Evolutionary conservation across 2,329 filamentous ascomycete species (phyloP).

Genomic region (Verticillium nubilum): DNA sequence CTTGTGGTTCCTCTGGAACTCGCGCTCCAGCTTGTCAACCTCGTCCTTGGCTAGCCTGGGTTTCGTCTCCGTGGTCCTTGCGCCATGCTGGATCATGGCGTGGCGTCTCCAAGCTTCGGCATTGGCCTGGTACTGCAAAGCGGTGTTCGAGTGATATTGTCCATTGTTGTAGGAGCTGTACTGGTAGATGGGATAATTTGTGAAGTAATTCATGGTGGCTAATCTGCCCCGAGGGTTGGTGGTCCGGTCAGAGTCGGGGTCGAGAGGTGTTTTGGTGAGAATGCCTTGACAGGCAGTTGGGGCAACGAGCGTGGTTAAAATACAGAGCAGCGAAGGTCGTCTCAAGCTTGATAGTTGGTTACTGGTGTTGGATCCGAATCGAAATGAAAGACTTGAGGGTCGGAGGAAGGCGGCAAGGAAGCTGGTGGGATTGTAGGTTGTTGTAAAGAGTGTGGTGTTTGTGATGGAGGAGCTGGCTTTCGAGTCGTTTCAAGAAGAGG

Average conservation of each 20-base stretch:
- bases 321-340: background rate
- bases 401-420: slow-evolving; percentile 7
- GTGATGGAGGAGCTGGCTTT: slow-evolving; percentile 14
- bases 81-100: slow-evolving; percentile 12
- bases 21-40: slow-evolving; percentile 52
- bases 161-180: slow-evolving; percentile 5
- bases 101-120: slow-evolving; percentile 2
- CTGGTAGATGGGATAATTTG: slow-evolving; percentile 8
- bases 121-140: slow-evolving; percentile 8
- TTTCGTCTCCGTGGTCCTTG: slow-evolving; percentile 40
- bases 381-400: slow-evolving; percentile 14
- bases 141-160: slow-evolving; percentile 1
- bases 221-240: background rate
- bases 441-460: slow-evolving; percentile 20
- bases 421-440: slow-evolving; percentile 13
- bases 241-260: background rate
- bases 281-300: background rate
- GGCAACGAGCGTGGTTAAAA: background rate
- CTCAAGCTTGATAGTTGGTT: background rate
- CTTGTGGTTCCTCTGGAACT: slow-evolving; percentile 61
- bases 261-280: background rate
- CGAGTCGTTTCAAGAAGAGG: slow-evolving; percentile 2
- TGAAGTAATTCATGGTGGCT: slow-evolving; percentile 8
- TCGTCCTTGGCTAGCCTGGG: slow-evolving; percentile 53
- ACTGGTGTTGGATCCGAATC: background rate